Percentiles rank a stretch among this genome's conserved stretches.
Conservation (phyloP, 2,329 filamentous ascomycete species). For the Neocatenulostroma microsporum region DNA sequence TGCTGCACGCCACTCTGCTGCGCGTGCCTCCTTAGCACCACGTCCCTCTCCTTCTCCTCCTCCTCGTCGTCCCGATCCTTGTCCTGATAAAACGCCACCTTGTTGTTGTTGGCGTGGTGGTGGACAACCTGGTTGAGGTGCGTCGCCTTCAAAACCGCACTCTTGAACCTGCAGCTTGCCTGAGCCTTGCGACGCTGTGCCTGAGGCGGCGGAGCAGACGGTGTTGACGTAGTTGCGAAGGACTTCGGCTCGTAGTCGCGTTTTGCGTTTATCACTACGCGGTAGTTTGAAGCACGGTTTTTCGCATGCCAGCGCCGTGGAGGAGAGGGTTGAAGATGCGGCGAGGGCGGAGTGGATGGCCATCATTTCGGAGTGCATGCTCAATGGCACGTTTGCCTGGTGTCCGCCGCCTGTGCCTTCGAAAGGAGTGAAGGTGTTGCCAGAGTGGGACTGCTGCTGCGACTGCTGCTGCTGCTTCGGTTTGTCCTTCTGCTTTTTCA, state of each 20-base stretch:
- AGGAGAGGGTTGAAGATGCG: conserved; percentile 38
- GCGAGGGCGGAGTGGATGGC: conserved; percentile 46
- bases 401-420: conserved; percentile 32
- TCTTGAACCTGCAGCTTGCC: conserved; percentile 35
- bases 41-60: conserved; percentile 17
- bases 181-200: conserved; percentile 18
- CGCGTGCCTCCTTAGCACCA: conserved; percentile 4
- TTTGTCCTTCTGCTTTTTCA: conserved; percentile 29
- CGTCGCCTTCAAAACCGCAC: conserved; percentile 43
- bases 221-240: conserved; percentile 41
- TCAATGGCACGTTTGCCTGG: conserved; percentile 38
- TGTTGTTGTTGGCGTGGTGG: conserved; percentile 11
- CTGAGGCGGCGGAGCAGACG: conserved; percentile 28
- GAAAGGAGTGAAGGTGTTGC: conserved; percentile 32
- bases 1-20: conserved; percentile 13
- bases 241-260: conserved; percentile 35
- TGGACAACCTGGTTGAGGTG: conserved; percentile 33
- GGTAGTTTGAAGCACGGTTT: conserved; percentile 46
- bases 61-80: conserved; percentile 16
- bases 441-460: conserved; percentile 20
- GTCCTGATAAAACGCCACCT: conserved; percentile 16
- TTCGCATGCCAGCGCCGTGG: conserved; percentile 37
- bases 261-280: conserved; percentile 42
- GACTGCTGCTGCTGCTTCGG: conserved; percentile 23
- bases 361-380: conserved; percentile 52